These are phyloP conservation scores for Leccinum truebloodii DNA, from an alignment of 768 basidiomycete genomes.

Conservation along the genomic window DNA sequence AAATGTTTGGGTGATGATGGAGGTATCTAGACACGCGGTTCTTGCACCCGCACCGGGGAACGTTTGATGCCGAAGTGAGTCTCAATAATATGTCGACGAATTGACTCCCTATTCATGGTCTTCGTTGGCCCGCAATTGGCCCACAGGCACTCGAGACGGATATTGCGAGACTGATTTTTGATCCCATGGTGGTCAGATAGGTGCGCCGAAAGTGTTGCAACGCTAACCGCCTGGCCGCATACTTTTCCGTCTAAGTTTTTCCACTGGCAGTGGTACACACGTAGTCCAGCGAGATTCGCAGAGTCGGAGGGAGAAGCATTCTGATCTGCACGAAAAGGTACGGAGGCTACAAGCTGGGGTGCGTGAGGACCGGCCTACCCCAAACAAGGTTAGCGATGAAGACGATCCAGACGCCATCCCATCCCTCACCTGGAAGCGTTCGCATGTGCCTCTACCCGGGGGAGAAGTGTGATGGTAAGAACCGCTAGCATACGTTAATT, in stretches of 20 bases:
- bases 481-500: not conserved
- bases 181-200: constrained; percentile 17
- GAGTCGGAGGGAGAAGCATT: not conserved
- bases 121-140: constrained; percentile 4
- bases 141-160: constrained; percentile 10
- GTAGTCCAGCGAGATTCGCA: not conserved
- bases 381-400: not conserved
- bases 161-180: not conserved
- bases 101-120: constrained; percentile 22
- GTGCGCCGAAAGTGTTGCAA: constrained; percentile 8
- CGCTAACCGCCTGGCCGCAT: constrained; percentile 5
- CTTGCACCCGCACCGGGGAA: not conserved
- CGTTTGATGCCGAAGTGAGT: constrained; percentile 16
- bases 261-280: constrained; percentile 10
- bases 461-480: not conserved
- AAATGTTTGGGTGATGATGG: no score
- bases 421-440: not conserved
- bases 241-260: not conserved
- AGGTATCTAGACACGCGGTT: not conserved
- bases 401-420: not conserved
- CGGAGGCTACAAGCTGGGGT: not conserved
- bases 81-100: constrained; percentile 20
- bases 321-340: not conserved
- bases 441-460: not conserved
- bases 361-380: not conserved